Evolutionary conservation across 2,329 filamentous ascomycete species (phyloP).

Genomic region (Phaeomoniella chlamydospora): DNA sequence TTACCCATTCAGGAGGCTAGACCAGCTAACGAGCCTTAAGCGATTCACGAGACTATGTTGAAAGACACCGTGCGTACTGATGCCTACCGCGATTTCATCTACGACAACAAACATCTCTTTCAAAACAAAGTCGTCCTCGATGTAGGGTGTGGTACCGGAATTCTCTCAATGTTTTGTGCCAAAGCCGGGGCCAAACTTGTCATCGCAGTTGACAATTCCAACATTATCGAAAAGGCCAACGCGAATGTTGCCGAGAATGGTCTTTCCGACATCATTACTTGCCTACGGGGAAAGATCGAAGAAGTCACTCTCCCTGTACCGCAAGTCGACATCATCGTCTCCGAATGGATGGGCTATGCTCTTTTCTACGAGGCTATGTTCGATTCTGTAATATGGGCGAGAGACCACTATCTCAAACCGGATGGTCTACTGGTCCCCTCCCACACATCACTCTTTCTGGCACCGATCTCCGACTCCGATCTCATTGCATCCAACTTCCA

Average conservation of each 20-base stretch:
- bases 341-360: slow-evolving; percentile 96
- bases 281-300: slow-evolving; percentile 74
- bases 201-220: slow-evolving; percentile 82
- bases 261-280: slow-evolving; percentile 59
- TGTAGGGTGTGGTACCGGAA: slow-evolving; percentile 74
- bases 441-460: slow-evolving; percentile 68
- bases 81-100: slow-evolving; percentile 88
- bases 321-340: slow-evolving; percentile 86
- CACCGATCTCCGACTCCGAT: slow-evolving; percentile 63
- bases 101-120: slow-evolving; percentile 78
- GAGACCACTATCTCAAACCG: slow-evolving; percentile 70
- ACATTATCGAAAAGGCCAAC: slow-evolving; percentile 73
- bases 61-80: slow-evolving; percentile 82
- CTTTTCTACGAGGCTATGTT: slow-evolving; percentile 94
- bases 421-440: slow-evolving; percentile 77
- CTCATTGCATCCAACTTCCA: slow-evolving; percentile 63
- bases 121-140: slow-evolving; percentile 77
- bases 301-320: slow-evolving; percentile 65
- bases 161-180: slow-evolving; percentile 88
- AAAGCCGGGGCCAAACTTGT: slow-evolving; percentile 76
- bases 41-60: slow-evolving; percentile 92
- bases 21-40: slow-evolving; percentile 32
- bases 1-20: slow-evolving; percentile 29
- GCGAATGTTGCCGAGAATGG: slow-evolving; percentile 76
- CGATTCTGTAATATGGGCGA: slow-evolving; percentile 75